Conservation (phyloP, 2,329 filamentous ascomycete genomes). For the Fusarium palustre region DNA sequence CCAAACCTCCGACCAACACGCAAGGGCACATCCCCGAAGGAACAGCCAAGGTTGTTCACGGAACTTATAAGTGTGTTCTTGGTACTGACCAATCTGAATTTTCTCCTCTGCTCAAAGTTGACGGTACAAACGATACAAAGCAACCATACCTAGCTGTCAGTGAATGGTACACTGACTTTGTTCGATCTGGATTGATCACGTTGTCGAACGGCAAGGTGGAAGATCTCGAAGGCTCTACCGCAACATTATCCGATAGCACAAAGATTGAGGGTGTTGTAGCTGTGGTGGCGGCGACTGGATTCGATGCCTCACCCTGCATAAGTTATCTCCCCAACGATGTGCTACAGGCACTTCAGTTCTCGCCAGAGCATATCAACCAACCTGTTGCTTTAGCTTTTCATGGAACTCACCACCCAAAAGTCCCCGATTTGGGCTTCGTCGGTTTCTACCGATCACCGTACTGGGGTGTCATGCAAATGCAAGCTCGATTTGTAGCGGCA, state of each 20-base stretch:
- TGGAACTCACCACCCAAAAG: conserved; percentile 68
- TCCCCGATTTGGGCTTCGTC: conserved; percentile 79
- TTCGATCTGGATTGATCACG: conserved; percentile 71
- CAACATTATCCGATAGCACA: conserved; percentile 48
- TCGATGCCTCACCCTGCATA: conserved; percentile 72
- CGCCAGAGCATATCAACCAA: conserved; percentile 64
- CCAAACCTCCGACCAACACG: conserved; percentile 68
- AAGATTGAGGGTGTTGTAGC: conserved; percentile 69
- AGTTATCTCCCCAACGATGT: conserved; percentile 71
- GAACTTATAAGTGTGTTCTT: conserved; percentile 60
- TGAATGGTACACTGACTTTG: conserved; percentile 79
- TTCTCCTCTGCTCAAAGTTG: conserved; percentile 56
- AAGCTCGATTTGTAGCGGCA: conserved; percentile 74
- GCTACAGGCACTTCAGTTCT: conserved; percentile 68
- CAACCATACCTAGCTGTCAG: conserved; percentile 76
- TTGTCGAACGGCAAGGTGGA: conserved; percentile 61
- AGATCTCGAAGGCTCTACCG: conserved; percentile 52
- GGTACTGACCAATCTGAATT: conserved; percentile 67
- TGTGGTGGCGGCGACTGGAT: conserved; percentile 81
- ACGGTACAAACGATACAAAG: conserved; percentile 56
- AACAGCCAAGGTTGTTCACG: conserved; percentile 66
- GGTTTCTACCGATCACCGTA: conserved; percentile 88
- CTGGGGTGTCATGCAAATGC: conserved; percentile 91
- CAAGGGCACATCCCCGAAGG: conserved; percentile 73
- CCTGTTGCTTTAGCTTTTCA: conserved; percentile 76